These are phyloP conservation scores for Pyrrhoderma noxium DNA, from an alignment of 1,284 basidiomycete species.

Conservation along the genomic window DNA sequence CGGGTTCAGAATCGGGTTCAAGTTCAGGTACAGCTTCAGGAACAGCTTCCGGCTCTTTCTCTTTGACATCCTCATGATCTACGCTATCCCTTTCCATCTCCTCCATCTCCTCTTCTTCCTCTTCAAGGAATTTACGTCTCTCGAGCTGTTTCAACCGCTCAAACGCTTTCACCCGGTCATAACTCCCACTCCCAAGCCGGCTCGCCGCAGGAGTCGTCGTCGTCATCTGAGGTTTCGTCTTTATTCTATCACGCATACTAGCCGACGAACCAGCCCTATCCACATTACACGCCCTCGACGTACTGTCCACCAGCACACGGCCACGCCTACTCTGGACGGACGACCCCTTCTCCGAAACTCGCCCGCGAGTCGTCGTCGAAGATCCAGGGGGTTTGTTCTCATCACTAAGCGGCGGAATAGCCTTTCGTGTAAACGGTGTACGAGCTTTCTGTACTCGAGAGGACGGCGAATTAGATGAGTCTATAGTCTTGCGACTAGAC, in stretches of 20 bases:
- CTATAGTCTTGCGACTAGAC: conserved; percentile 1
- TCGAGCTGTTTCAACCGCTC: conserved; percentile 38
- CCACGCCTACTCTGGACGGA: conserved; percentile 5
- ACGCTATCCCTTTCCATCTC: background rate
- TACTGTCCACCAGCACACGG: conserved; percentile 19
- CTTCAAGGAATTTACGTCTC: conserved; percentile 23
- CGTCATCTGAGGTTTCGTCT: background rate
- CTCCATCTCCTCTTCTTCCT: conserved; percentile 22
- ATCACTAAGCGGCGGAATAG: conserved; percentile 10
- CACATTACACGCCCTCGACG: conserved; percentile 9
- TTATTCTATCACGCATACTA: background rate
- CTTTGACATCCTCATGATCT: background rate
- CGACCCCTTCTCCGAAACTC: conserved; percentile 1
- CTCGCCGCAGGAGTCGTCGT: background rate
- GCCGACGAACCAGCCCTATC: background rate
- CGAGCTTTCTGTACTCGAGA: background rate
- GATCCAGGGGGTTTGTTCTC: conserved; percentile 6
- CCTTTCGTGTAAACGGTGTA: conserved; percentile 11
- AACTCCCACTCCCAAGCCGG: conserved; percentile 15
- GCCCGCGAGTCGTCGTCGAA: background rate
- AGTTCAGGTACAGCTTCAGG: too few species aligned
- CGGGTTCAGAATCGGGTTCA: too few species aligned
- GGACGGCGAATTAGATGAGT: background rate
- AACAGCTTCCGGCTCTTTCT: background rate
- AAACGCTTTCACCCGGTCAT: conserved; percentile 18